These are phyloP conservation scores for Physcomitrellopsis africana DNA, from an alignment of 225 moss, liverwort and hornwort species.

Conservation along the genomic window DNA sequence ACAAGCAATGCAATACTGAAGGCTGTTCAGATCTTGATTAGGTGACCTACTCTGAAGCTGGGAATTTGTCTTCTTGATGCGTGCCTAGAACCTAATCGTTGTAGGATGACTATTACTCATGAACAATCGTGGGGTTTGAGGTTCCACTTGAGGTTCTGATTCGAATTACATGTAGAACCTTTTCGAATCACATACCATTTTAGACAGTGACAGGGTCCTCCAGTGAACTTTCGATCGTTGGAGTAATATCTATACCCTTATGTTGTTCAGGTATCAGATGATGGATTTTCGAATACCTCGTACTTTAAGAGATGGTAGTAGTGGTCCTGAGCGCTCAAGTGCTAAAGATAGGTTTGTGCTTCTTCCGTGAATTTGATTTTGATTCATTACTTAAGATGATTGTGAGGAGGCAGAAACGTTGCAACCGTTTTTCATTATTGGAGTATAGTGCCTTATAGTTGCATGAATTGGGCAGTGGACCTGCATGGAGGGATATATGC, in stretches of 20 bases:
- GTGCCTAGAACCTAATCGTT: constrained; percentile 10
- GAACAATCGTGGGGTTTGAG: constrained; percentile 14
- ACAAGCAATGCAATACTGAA: constrained; percentile 8
- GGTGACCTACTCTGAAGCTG: constrained; percentile 21
- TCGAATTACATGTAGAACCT: not conserved
- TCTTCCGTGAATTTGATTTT: not conserved
- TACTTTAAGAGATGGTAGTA: constrained; percentile 46
- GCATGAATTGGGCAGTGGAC: constrained; percentile 45
- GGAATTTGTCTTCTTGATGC: constrained; percentile 15
- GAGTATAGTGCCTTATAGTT: constrained; percentile 9
- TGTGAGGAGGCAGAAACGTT: constrained; percentile 5
- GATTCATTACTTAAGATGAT: constrained; percentile 13
- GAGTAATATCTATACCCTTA: not conserved
- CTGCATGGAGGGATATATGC: constrained; percentile 85
- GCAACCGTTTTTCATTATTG: constrained; percentile 12
- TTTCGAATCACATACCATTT: not conserved
- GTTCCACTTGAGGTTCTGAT: constrained; percentile 22
- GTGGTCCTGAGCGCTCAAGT: constrained; percentile 49
- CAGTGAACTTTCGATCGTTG: not conserved
- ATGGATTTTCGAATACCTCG: constrained; percentile 72
- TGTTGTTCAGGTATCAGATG: constrained; percentile 57
- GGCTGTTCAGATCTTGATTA: constrained; percentile 28
- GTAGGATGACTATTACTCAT: constrained; percentile 14
- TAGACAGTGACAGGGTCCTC: not conserved
- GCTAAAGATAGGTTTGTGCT: constrained; percentile 51